These are phyloP conservation scores for Naganishia liquefaciens DNA, from an alignment of 1,284 basidiomycete species.

Conservation along the genomic window DNA sequence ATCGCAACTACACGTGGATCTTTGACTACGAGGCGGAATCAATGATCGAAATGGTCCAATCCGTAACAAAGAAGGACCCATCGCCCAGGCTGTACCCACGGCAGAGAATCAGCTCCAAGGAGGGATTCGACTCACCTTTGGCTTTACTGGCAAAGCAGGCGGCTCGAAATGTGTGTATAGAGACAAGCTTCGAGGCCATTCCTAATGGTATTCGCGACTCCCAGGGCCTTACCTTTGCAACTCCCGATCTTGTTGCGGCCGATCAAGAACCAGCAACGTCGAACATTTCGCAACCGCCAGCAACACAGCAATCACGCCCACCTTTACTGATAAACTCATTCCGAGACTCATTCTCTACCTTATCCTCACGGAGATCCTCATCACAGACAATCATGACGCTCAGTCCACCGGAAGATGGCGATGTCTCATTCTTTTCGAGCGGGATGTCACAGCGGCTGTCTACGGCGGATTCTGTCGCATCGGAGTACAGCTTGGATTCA, in stretches of 20 bases:
- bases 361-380: constrained; percentile 16
- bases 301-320: neutral
- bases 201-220: too few relatives aligned
- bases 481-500: constrained; percentile 3
- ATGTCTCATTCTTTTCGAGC: constrained; percentile 20
- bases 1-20: too few relatives aligned
- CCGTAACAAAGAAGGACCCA: neutral
- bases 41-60: constrained; percentile 4
- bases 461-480: constrained; percentile 3
- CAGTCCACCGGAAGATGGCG: constrained; percentile 25
- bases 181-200: neutral
- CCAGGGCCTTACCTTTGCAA: constrained; percentile 13
- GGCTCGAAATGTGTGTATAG: constrained; percentile 1
- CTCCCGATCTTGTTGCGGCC: neutral
- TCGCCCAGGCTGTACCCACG: constrained; percentile 14
- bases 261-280: neutral
- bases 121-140: constrained; percentile 24
- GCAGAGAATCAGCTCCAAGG: constrained; percentile 24
- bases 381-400: constrained; percentile 17
- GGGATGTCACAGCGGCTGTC: constrained; percentile 15
- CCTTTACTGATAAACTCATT: constrained; percentile 25
- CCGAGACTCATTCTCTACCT: constrained; percentile 18
- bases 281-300: neutral
- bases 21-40: too few relatives aligned
- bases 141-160: constrained; percentile 26